These are phyloP conservation scores for Ettlia oleoabundans DNA, from an alignment of 139 green algal genomes.

Conservation along the genomic window DNA sequence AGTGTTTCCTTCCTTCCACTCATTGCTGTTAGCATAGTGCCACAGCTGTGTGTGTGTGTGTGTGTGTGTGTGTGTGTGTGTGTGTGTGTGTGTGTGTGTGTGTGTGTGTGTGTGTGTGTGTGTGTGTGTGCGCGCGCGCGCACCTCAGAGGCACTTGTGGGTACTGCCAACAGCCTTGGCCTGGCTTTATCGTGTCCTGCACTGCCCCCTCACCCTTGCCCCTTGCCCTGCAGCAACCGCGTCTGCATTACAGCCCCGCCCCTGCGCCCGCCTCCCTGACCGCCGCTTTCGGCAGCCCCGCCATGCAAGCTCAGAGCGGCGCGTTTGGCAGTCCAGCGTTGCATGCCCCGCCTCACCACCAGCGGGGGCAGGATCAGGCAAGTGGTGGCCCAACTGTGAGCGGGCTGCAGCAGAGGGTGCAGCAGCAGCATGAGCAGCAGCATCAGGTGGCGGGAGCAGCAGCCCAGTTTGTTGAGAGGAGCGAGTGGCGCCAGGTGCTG, in stretches of 20 bases:
- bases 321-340: background rate
- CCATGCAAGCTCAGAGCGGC: too few relatives aligned
- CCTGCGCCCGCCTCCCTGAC: background rate
- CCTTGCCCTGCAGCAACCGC: conserved; percentile 5
- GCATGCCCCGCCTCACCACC: background rate
- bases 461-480: background rate
- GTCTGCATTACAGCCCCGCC: background rate
- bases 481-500: conserved; percentile 6
- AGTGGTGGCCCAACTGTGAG: too few relatives aligned
- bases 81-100: too few relatives aligned
- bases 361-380: conserved; percentile 1
- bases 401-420: background rate
- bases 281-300: background rate
- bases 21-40: too few relatives aligned
- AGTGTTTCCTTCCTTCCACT: too few relatives aligned
- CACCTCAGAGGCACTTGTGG: too few relatives aligned
- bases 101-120: too few relatives aligned
- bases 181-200: background rate
- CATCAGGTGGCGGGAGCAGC: background rate
- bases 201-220: background rate
- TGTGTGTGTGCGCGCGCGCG: too few relatives aligned
- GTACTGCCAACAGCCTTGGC: background rate
- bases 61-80: too few relatives aligned
- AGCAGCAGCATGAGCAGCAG: background rate
- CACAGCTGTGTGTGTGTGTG: too few relatives aligned